Percentiles rank a stretch among this genome's conserved stretches.
Evolutionary conservation across 1,139 yeast genomes (phyloP).

Genomic region (Hanseniaspora gamundiae): DNA sequence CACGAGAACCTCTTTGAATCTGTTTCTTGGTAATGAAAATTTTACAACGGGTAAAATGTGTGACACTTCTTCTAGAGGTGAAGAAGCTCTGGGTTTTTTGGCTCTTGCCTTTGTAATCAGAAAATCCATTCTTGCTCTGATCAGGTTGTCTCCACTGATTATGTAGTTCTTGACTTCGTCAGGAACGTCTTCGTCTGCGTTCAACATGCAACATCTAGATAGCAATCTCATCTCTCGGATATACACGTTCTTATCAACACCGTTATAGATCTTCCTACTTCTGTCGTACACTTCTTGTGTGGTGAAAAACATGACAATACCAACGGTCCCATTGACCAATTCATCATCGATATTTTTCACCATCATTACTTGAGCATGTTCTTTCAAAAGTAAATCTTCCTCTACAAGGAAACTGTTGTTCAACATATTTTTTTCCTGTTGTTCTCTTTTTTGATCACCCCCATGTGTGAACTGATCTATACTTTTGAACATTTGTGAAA

Average conservation of each 20-base stretch:
- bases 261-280: conserved; percentile 15
- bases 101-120: conserved; percentile 3
- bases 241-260: conserved; percentile 13
- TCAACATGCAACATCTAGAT: conserved; percentile 22
- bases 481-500: conserved; percentile 5
- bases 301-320: conserved; percentile 42
- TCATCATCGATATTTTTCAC: conserved; percentile 72
- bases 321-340: conserved; percentile 85
- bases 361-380: conserved; percentile 92
- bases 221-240: conserved; percentile 25
- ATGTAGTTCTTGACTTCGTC: conserved; percentile 11
- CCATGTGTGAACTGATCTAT: conserved; percentile 30
- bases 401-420: conserved; percentile 58
- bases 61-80: not conserved
- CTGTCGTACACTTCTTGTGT: conserved; percentile 17
- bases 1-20: conserved; percentile 19
- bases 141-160: conserved; percentile 3
- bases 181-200: conserved; percentile 12
- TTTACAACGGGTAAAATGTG: conserved; percentile 39
- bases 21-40: conserved; percentile 29
- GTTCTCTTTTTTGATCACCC: conserved; percentile 31
- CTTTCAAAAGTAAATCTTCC: conserved; percentile 47
- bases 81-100: not conserved
- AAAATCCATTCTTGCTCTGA: conserved; percentile 6
- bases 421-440: conserved; percentile 25